Base-by-base conservation (phyloP, 768 basidiomycete genomes). In the Lactifluus subvellereus region DNA sequence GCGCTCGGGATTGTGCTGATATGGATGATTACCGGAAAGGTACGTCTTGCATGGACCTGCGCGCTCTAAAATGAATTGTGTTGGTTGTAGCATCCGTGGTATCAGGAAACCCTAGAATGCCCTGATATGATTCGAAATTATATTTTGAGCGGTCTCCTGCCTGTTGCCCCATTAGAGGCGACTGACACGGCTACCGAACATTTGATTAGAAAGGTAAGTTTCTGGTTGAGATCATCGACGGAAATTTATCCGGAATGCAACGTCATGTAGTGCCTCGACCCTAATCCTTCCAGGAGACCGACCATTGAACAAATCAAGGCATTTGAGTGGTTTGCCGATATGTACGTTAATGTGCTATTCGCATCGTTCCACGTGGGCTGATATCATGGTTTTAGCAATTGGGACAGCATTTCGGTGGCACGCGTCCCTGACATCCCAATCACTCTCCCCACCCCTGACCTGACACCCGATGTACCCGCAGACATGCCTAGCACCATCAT, bases 1-100 rank as follows among this genome's bases (percentile, higher is more conserved):
- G 65, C 61, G 13, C 63, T 59, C 27, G 67, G 67, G 1, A 32
- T 61, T 37, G 52, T 68, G 18, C 35, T 68, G 32, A 37, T 59
- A 54, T 68, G 67, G 67, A 66, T 68, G 61, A 59, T 54, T n/a
- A 57, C 57, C 14, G 67, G 67, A 47, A 58, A 56, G 54, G 67
- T 68, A 56, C 27, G 55, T 62, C 45, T 48, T 6, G 3, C 49
- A n/a, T 35, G 14, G 18, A 18, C 37, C 22, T 33, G 11, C 53
- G 32, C 37, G 16, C 38, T 48, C 9, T 22, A 43, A 54, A 9
- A n/a, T 48, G 37, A 59, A 16, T 42, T 8, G 4, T 54, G 11
- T 22, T 20, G 37, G n/a, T n/a, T 33, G 38, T 49, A 60, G 52
- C 57, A 50, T 37, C 57, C 62, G n/a, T 56, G 58, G 58, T 55